Base-by-base conservation (phyloP, 306 rosid species). In the Prunus persica region DNA sequence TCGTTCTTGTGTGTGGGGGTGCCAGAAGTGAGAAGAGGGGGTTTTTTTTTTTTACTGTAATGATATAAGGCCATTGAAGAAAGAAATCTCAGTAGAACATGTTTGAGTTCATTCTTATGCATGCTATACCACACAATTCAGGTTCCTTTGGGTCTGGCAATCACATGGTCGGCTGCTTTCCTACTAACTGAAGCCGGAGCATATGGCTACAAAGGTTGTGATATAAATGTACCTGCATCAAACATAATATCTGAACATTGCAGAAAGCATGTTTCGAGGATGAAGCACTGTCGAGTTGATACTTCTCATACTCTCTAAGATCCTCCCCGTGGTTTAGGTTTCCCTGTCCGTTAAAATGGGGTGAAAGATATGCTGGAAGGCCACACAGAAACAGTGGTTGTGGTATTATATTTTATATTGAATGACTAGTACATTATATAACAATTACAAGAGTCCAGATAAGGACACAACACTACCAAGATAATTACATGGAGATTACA, bases 341-440 rank as follows among this genome's bases (percentile, higher is more conserved):
- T 86, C 99, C 99, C 43, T 96, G 89, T 81, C 99, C 99, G 6
- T 80, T 96, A 69, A 98, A 96, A 82, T 96, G 99, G 98, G 99
- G 99, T 54, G 60, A 7, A 54, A 54, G 7, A 14, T 14, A 50
- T 32, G 38, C 38, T 32, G 7, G 1, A 32, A 32, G 38, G 7
- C 38, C 7, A 32, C 38, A 32, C 5, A 32, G 38, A 32, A 32
- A 32, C 38, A 32, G 5, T 32, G 6, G 38, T 5, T 32, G 38
- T 32, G 38, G 1, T 32, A 32, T 32, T 32, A 32, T 32, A 32
- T 32, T 32, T 24, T 32, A 32, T 32, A 32, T 32, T 32, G 1
- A 0, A 32, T 32, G 7, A 32, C 7, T 30, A 30, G 32, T 32
- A 32, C 7, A 32, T 32, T 1, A 5, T 5, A 32, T 5, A 32